Evolutionary conservation across 2,329 filamentous ascomycete genomes (phyloP), one percentile per base, ranked within the genome.

Genomic region (Colletotrichum karsti): DNA sequence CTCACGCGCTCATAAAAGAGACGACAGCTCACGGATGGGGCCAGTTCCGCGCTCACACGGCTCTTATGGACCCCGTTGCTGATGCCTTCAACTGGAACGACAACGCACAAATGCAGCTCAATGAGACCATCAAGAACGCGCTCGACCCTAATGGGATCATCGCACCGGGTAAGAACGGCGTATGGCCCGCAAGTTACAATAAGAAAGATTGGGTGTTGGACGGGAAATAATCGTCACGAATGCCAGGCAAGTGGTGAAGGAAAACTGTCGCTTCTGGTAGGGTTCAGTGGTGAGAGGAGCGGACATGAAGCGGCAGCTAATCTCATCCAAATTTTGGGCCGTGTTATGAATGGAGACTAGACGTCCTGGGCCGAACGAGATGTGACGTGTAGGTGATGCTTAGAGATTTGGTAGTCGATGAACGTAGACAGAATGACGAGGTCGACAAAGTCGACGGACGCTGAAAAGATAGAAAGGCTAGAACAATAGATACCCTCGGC

Each of bases 21-120:
- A 80, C 78, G 33, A 80, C 81, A 0, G 73, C 71, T 10, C 69
- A 77, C 9, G 81, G 80, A 5, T 83, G 79, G 62, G 81, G 81
- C 8, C 81, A 84, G 70, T 83, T 83, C 69, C 76, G 82, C 18
- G 82, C 82, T 0, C 81, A 84, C 70, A 71, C 84, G 44, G 77
- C 79, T 20, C 74, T 83, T 33, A 82, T 82, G 76, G 82, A 84
- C 59, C 80, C 83, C 70, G 78, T 84, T 7, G 79, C 81, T 0
- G 76, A 74, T 5, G 82, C 81, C 12, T 84, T 84, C 63, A 80
- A 75, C 64, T 84, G 78, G 77, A 81, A 81, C 51, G 71, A 79
- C 37, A 76, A 77, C 30, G 77, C 78, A 15, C 70, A 80, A 67
- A 80, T 82, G 78, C 75, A 76, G 55, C 79, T 83, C 42, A 83